Evolutionary conservation across 2,329 filamentous ascomycete genomes (phyloP), one percentile per base, ranked within the genome.

Genomic region (Trichoderma sp.): DNA sequence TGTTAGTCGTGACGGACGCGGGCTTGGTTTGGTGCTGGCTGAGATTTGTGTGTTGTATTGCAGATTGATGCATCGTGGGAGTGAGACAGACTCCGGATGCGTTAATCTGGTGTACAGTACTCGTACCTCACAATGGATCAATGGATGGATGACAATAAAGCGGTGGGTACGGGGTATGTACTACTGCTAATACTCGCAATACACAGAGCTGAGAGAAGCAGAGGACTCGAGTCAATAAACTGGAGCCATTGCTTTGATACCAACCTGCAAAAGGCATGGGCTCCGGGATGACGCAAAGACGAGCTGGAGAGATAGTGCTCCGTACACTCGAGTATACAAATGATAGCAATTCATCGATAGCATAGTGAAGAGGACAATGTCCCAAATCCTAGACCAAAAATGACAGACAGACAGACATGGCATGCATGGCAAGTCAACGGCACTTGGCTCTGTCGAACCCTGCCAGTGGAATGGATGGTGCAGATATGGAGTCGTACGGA

Each of bases 141-240:
- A 53, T 53, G 9, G 4, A 21, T 53, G 8, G 9, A 50, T 50
- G n/a, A 21, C 11, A 56, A 56, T 56, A 24, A 24, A 56, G 11
- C 21, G 50, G 50, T 56, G 50, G 50, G 50, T 56, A 24, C 21
- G 50, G 21, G 21, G 50, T 56, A 24, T 24, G 50, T 24, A 14
- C 50, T 56, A n/a, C 9, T 12, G 21, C n/a, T 21, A 24, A 12
- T 56, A 56, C 50, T 21, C 9, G 50, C 21, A 56, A 24, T 56
- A 24, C 21, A 56, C 21, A 12, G 3, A 64, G 33, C 62, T 38
- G 66, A 21, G 31, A 69, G 45, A 53, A 27, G 35, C 35, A 38
- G 35, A 45, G 9, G 63, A 66, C 64, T 56, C 60, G 67, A 71
- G 67, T 71, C 67, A 71, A 71, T 71, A 71, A 62, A 71, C 24